Evolutionary conservation across 2,329 filamentous ascomycete species (phyloP).

Genomic region (Taxawa tesnikishii): DNA sequence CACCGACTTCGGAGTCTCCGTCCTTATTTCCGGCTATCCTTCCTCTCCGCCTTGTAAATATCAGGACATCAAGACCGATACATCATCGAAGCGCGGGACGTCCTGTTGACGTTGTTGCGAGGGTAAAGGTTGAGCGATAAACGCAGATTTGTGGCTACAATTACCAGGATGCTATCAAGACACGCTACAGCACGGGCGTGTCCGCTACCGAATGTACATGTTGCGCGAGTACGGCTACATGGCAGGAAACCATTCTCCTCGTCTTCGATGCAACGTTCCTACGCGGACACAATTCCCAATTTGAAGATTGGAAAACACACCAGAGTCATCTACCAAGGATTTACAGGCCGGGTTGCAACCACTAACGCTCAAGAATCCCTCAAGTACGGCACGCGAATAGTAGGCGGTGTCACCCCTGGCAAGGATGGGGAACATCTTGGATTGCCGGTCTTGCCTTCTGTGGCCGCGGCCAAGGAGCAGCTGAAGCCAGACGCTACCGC

Average conservation of each 20-base stretch:
- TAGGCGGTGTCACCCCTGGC: slow-evolving; percentile 64
- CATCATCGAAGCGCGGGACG: no score
- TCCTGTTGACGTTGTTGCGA: no score
- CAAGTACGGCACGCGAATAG: slow-evolving; percentile 67
- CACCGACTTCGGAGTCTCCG: no score
- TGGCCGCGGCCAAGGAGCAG: slow-evolving; percentile 55
- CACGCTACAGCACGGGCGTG: no score
- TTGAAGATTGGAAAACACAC: slow-evolving; percentile 56
- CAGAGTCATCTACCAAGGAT: slow-evolving; percentile 57
- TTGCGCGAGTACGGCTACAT: no score
- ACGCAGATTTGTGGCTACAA: no score
- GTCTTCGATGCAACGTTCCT: slow-evolving; percentile 23
- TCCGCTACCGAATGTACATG: no score
- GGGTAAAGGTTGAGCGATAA: no score
- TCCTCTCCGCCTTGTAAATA: no score
- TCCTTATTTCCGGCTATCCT: no score
- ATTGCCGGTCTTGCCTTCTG: slow-evolving; percentile 57
- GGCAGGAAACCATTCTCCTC: slow-evolving; percentile 16
- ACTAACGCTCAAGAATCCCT: slow-evolving; percentile 66
- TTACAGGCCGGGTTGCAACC: slow-evolving; percentile 58
- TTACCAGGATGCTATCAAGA: no score
- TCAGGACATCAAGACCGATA: no score
- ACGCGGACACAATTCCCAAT: slow-evolving; percentile 52
- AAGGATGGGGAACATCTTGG: slow-evolving; percentile 60
- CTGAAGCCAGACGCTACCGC: slow-evolving; percentile 66